These are phyloP conservation scores for Neonectria punicea DNA, from an alignment of 2,329 filamentous ascomycete genomes.

Conservation along the genomic window DNA sequence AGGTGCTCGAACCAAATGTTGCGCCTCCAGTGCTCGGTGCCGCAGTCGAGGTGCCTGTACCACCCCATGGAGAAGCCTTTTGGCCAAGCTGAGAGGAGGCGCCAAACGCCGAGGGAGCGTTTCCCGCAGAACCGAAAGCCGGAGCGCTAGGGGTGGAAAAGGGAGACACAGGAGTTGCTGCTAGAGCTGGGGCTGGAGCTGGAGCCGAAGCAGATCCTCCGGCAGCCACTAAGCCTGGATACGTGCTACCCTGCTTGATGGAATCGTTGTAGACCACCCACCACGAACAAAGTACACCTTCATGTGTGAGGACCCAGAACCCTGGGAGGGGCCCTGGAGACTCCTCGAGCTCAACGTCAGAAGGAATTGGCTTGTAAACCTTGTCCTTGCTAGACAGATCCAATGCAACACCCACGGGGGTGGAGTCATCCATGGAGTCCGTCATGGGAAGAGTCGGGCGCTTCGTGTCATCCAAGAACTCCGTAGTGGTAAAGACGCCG, in stretches of 20 bases:
- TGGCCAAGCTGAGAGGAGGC: slow-evolving; percentile 60
- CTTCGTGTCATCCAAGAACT: slow-evolving; percentile 76
- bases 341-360: slow-evolving; percentile 80
- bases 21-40: slow-evolving; percentile 48
- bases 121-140: slow-evolving; percentile 55
- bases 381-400: slow-evolving; percentile 87
- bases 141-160: slow-evolving; percentile 46
- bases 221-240: slow-evolving; percentile 72
- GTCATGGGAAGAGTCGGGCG: slow-evolving; percentile 81
- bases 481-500: slow-evolving; percentile 78
- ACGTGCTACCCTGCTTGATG: slow-evolving; percentile 77
- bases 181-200: slow-evolving; percentile 44
- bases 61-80: slow-evolving; percentile 63
- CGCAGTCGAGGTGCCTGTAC: slow-evolving; percentile 44
- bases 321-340: slow-evolving; percentile 85
- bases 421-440: slow-evolving; percentile 70
- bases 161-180: slow-evolving; percentile 46
- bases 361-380: slow-evolving; percentile 79
- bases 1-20: slow-evolving; percentile 58
- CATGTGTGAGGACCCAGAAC: slow-evolving; percentile 86
- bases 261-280: slow-evolving; percentile 94
- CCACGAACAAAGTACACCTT: slow-evolving; percentile 87
- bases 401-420: slow-evolving; percentile 81
- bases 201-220: slow-evolving; percentile 48
- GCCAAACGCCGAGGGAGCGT: slow-evolving; percentile 58